A percentile compares a stretch with the other conserved stretches of the same genome.
phyloP scores from a whole-genome alignment of 805 yeast species.

The Wickerhamiella sergipiensis region DNA sequence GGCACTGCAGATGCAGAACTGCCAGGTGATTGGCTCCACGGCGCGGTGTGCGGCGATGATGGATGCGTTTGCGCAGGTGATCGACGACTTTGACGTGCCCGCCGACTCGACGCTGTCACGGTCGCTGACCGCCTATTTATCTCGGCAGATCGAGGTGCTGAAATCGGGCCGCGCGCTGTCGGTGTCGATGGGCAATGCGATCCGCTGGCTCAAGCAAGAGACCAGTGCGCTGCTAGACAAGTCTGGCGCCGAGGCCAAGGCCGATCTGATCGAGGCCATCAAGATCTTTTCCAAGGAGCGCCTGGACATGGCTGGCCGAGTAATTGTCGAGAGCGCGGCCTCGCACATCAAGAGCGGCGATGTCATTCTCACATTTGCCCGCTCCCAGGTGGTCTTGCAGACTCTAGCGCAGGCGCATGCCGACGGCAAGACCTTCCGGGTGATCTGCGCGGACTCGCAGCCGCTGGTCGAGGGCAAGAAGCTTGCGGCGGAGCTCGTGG shows the following conservation, averaged over 20 bases:
- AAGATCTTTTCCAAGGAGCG: slow-evolving; percentile 75
- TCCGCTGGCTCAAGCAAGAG: slow-evolving; percentile 92
- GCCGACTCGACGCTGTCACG: slow-evolving; percentile 72
- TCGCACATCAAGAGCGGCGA: slow-evolving; percentile 62
- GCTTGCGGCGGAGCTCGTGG: slow-evolving; percentile 50
- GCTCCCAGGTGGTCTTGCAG: slow-evolving; percentile 68
- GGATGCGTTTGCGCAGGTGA: slow-evolving; percentile 67
- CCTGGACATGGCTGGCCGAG: slow-evolving; percentile 66
- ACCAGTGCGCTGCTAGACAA: slow-evolving; percentile 69
- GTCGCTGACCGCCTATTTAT: slow-evolving; percentile 73
- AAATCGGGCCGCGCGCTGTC: slow-evolving; percentile 84
- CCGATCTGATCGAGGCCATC: slow-evolving; percentile 47
- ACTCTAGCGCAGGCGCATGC: slow-evolving; percentile 55
- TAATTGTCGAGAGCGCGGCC: slow-evolving; percentile 71
- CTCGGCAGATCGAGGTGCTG: slow-evolving; percentile 85
- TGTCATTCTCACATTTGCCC: slow-evolving; percentile 77
- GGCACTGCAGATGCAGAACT: slow-evolving; percentile 69
- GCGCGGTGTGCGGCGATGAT: slow-evolving; percentile 77
- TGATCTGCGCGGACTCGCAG: slow-evolving; percentile 81
- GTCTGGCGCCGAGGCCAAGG: slow-evolving; percentile 53
- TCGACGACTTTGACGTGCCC: slow-evolving; percentile 72
- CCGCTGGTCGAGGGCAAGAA: slow-evolving; percentile 89
- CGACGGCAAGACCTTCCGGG: slow-evolving; percentile 50
- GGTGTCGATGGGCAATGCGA: slow-evolving; percentile 94
- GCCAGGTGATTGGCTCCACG: slow-evolving; percentile 79